Conservation (phyloP, 345 rosid genomes). For the Dipteronia sinensis region DNA sequence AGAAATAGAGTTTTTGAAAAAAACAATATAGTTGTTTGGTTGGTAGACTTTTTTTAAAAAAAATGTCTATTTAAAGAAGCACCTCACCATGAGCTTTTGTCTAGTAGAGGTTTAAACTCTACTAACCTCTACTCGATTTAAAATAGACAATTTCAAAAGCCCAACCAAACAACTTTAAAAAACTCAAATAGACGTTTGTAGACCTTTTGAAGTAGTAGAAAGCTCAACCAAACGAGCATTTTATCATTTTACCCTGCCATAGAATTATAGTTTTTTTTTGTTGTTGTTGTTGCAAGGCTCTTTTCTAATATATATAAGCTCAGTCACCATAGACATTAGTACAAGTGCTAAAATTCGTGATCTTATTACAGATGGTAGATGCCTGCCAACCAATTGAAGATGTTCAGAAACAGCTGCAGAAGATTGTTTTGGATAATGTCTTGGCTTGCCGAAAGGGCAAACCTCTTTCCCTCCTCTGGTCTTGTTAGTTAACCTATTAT, state of each 20-base stretch:
- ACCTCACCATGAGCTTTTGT: too few relatives aligned
- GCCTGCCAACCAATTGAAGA: conserved; percentile 61
- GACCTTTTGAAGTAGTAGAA: too few relatives aligned
- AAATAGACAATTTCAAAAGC: too few relatives aligned
- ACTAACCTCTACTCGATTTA: too few relatives aligned
- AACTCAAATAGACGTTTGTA: too few relatives aligned
- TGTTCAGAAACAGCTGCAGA: conserved; percentile 51
- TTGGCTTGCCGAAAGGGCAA: conserved; percentile 40
- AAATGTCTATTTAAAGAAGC: too few relatives aligned
- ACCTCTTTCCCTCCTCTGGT: conserved; percentile 48
- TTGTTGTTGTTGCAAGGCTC: neutral
- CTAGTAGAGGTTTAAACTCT: too few relatives aligned
- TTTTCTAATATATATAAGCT: neutral
- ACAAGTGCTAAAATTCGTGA: neutral
- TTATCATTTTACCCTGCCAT: neutral
- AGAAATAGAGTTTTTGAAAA: too few relatives aligned
- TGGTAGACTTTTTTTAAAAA: too few relatives aligned
- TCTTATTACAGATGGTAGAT: conserved; percentile 53
- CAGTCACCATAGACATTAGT: neutral
- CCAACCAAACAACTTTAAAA: too few relatives aligned
- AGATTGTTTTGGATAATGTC: conserved; percentile 35
- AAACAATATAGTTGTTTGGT: too few relatives aligned
- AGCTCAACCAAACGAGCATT: too few relatives aligned
- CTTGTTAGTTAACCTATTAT: conserved; percentile 1
- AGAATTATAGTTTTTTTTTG: neutral